Evolutionary conservation across 2,329 filamentous ascomycete genomes (phyloP).

Genomic region (Scopulariopsis brevicaulis): DNA sequence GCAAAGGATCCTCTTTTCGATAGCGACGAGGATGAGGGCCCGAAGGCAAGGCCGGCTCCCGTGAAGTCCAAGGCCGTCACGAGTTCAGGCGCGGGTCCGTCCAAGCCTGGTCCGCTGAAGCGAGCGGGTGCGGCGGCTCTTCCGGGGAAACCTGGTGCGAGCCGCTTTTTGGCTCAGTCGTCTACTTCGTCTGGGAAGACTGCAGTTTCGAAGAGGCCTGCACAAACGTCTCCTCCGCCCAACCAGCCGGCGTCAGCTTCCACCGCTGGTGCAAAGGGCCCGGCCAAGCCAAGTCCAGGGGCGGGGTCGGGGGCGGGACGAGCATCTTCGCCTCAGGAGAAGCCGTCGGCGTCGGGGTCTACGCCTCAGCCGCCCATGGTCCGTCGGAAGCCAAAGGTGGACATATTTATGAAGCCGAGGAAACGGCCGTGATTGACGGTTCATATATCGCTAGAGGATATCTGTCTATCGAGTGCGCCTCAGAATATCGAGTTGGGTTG

Average conservation of each 20-base stretch:
- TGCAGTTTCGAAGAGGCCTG: not conserved
- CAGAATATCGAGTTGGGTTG: not conserved
- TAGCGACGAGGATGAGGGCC: not conserved
- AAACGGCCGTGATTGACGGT: not conserved
- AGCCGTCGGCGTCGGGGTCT: not conserved
- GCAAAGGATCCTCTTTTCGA: not conserved
- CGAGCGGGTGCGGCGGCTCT: not conserved
- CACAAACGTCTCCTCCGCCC: not conserved
- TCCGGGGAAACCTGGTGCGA: constrained; percentile 3
- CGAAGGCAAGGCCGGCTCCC: not conserved
- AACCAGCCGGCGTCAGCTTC: not conserved
- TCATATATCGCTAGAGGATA: not conserved
- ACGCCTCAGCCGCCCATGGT: not conserved
- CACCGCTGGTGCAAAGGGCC: not conserved
- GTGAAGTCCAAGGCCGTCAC: not conserved
- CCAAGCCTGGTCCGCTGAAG: not conserved
- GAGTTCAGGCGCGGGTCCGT: not conserved
- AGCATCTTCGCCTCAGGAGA: not conserved
- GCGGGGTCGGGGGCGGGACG: not conserved
- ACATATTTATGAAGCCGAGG: constrained; percentile 5
- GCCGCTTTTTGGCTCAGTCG: not conserved
- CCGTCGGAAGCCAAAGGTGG: constrained; percentile 3
- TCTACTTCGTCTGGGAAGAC: not conserved
- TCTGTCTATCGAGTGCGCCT: too few species aligned
- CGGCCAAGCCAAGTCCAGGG: not conserved